These are phyloP conservation scores for Nemania diffusa DNA, from an alignment of 2,329 filamentous ascomycete species.

Conservation along the genomic window DNA sequence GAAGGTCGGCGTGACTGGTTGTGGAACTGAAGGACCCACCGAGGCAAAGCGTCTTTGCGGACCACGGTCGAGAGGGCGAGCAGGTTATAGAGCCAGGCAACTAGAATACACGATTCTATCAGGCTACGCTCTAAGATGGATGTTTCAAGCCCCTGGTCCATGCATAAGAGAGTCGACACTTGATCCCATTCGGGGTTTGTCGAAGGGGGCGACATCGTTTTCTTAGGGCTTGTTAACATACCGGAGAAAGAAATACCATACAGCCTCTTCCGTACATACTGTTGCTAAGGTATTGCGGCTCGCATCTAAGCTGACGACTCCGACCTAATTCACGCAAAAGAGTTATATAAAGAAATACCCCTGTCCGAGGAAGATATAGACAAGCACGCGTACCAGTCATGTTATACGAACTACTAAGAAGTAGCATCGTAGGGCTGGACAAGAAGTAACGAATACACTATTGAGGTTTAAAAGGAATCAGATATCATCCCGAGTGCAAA, in stretches of 20 bases:
- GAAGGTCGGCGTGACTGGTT: not conserved
- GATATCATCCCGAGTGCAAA: not conserved
- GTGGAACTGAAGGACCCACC: conserved; percentile 6
- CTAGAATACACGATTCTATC: conserved; percentile 2
- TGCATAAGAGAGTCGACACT: conserved; percentile 4
- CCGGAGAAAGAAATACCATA: not conserved
- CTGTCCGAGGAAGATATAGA: not conserved
- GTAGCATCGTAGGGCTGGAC: not conserved
- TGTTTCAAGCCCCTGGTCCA: conserved; percentile 6
- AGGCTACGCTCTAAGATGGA: not conserved
- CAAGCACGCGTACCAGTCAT: not conserved
- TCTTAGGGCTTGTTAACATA: not conserved
- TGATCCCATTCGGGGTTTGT: not conserved
- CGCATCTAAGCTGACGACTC: not conserved
- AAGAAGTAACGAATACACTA: not conserved
- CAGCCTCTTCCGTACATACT: too few relatives aligned
- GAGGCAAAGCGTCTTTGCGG: conserved; percentile 8
- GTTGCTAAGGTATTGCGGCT: not conserved
- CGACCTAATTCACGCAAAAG: not conserved
- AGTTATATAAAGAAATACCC: not conserved
- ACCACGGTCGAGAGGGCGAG: not conserved
- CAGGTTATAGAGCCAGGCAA: conserved; percentile 14
- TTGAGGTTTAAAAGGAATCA: not conserved
- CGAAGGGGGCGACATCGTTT: not conserved
- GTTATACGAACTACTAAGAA: not conserved